phyloP scores from a whole-genome alignment of 768 basidiomycete species.

The Pholiota microspora region DNA sequence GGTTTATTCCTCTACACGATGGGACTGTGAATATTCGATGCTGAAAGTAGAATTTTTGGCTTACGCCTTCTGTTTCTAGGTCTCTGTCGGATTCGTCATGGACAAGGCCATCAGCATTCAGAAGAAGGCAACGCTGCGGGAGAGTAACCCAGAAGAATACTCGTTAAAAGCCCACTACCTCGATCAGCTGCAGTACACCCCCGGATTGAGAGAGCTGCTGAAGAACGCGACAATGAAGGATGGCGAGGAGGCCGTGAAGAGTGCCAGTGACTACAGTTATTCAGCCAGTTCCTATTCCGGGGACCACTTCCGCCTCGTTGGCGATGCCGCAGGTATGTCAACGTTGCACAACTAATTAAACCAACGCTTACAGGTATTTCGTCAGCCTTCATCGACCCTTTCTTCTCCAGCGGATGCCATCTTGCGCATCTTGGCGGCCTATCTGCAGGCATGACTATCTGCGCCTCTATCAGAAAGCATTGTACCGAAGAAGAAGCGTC shows the following conservation, averaged over 20 bases:
- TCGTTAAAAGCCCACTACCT: conserved; percentile 25
- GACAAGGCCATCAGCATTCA: conserved; percentile 30
- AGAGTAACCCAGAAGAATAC: conserved; percentile 16
- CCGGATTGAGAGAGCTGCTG: conserved; percentile 23
- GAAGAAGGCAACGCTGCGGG: conserved; percentile 23
- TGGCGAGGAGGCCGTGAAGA: conserved; percentile 19
- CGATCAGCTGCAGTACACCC: conserved; percentile 25
- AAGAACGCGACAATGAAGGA: conserved; percentile 25
- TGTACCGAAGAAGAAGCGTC: conserved; percentile 27
- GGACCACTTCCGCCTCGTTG: conserved; percentile 29
- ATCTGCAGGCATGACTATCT: conserved; percentile 34
- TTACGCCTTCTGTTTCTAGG: conserved; percentile 19
- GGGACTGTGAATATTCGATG: background rate
- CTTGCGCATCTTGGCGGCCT: conserved; percentile 37
- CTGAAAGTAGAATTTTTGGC: background rate
- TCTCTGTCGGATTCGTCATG: conserved; percentile 54
- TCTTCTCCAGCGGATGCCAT: conserved; percentile 56
- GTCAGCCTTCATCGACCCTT: conserved; percentile 59
- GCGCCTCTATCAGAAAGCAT: conserved; percentile 29
- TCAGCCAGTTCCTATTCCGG: conserved; percentile 30
- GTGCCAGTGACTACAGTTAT: conserved; percentile 36
- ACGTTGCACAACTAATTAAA: background rate
- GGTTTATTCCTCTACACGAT: conserved; percentile 12
- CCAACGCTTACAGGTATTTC: background rate
- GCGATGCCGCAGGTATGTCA: conserved; percentile 29